Evolutionary conservation across 768 basidiomycete genomes (phyloP).

Genomic region (Tubosaeta sp.): DNA sequence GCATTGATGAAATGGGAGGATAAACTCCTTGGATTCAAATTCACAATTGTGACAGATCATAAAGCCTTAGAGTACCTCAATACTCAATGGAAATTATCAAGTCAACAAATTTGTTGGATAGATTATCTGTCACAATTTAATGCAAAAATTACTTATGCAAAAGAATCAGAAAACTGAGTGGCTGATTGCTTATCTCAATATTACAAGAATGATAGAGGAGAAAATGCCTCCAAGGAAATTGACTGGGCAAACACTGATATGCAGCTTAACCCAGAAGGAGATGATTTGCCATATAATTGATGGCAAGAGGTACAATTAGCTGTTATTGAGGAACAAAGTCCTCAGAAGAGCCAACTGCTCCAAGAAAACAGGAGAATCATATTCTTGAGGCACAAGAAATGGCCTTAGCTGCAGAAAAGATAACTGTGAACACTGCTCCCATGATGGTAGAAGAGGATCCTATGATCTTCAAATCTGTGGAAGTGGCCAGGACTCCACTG

Average conservation of each 20-base stretch:
- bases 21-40: conserved; percentile 22
- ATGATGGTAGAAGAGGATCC: not conserved
- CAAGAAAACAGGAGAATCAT: too few relatives aligned
- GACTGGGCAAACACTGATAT: not conserved
- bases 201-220: conserved; percentile 18
- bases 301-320: not conserved
- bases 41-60: conserved; percentile 28
- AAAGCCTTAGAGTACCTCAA: conserved; percentile 30
- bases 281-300: not conserved
- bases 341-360: too few relatives aligned
- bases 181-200: conserved; percentile 29
- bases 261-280: not conserved
- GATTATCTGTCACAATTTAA: conserved; percentile 30
- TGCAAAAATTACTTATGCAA: conserved; percentile 23
- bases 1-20: conserved; percentile 31
- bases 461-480: not conserved
- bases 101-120: conserved; percentile 22
- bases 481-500: not conserved
- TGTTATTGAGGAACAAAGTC: too few relatives aligned
- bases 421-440: not conserved
- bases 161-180: conserved; percentile 2
- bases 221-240: not conserved
- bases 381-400: not conserved
- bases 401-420: not conserved
- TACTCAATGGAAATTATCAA: conserved; percentile 9